Conservation (phyloP, 495 filamentous ascomycete genomes). For the Clavariopsis aquatica region DNA sequence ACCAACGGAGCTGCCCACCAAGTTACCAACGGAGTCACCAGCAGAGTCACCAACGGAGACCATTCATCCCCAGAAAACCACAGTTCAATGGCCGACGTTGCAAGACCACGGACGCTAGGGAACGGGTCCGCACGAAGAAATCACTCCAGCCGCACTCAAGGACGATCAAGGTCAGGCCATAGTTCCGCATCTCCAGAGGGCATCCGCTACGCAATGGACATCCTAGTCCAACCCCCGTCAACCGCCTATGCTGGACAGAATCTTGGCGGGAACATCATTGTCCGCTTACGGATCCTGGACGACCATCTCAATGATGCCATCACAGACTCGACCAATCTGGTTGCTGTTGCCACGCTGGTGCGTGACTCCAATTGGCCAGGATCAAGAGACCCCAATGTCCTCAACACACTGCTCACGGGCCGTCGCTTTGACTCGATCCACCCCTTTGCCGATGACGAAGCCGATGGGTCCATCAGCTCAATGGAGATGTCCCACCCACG, state of each 20-base stretch:
- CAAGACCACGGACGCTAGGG: slow-evolving; percentile 30
- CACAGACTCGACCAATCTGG: slow-evolving; percentile 29
- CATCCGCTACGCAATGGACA: slow-evolving; percentile 36
- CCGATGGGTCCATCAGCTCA: slow-evolving; percentile 18
- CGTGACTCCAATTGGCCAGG: slow-evolving; percentile 25
- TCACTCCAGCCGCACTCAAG: slow-evolving; percentile 8
- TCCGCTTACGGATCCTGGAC: slow-evolving; percentile 27
- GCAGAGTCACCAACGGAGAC: not conserved
- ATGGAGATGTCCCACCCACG: slow-evolving; percentile 27
- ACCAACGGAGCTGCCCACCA: not conserved
- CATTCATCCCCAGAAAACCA: not conserved
- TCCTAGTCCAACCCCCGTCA: slow-evolving; percentile 33
- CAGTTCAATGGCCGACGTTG: slow-evolving; percentile 37
- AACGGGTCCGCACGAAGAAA: slow-evolving; percentile 29
- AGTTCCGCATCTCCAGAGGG: slow-evolving; percentile 24
- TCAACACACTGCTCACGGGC: slow-evolving; percentile 26
- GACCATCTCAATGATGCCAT: slow-evolving; percentile 25
- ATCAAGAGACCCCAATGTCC: slow-evolving; percentile 22
- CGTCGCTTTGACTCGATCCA: slow-evolving; percentile 33
- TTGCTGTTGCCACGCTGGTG: slow-evolving; percentile 32
- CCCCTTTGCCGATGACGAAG: slow-evolving; percentile 34
- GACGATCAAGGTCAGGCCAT: slow-evolving; percentile 19
- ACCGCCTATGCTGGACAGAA: slow-evolving; percentile 24
- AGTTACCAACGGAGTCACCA: not conserved
- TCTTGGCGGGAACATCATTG: slow-evolving; percentile 21